Base-by-base conservation (phyloP, 768 basidiomycete species). In the Auriscalpium orientale region DNA sequence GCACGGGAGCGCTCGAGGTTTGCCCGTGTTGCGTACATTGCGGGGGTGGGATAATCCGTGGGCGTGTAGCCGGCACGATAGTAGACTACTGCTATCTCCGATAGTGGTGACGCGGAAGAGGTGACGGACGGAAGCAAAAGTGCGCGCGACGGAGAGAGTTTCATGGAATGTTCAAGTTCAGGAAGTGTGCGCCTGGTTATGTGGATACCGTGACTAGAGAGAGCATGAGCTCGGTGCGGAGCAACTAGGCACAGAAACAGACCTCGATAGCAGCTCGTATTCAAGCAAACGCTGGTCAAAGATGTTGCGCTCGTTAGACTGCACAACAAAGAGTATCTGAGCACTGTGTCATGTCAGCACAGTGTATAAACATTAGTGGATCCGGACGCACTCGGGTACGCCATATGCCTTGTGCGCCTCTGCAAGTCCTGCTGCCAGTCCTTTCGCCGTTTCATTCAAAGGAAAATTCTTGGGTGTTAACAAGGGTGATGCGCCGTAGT, bases 231-330 rank as follows among this genome's bases (percentile, higher is more conserved):
- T 21, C 21, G 44, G 37, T 33, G 35, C 38, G 43, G 50, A 11
- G 12, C 38, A 11, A 33, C 28, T 4, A 40, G 28, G 33, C n/a
- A 16, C 37, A 16, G 1, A 46, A 28, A 71, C 79, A 49, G 66
- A 93, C 93, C 71, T 80, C 64, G 92, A 83, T 0, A 91, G 69
- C 0, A 99, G 75, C 58, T 91, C 85, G 58, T 91, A 97, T 70
- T 98, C 92, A 21, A 98, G 71, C 74, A 79, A 82, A 13, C 87
- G 78, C 68, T 99, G 95, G 68, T 98, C 95, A 67, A 98, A 98
- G 5, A 95, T 81, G 69, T 99, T 99, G 38, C 95, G 79, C 68
- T 98, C 95, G 44, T 82, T 80, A 4, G 83, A 78, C 64, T 95
- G 94, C 0, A 91, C 83, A n/a, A 98, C 91, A 64, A 98, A 91